Conservation (phyloP, 495 filamentous ascomycete genomes). For the Tuber aestivum region DNA sequence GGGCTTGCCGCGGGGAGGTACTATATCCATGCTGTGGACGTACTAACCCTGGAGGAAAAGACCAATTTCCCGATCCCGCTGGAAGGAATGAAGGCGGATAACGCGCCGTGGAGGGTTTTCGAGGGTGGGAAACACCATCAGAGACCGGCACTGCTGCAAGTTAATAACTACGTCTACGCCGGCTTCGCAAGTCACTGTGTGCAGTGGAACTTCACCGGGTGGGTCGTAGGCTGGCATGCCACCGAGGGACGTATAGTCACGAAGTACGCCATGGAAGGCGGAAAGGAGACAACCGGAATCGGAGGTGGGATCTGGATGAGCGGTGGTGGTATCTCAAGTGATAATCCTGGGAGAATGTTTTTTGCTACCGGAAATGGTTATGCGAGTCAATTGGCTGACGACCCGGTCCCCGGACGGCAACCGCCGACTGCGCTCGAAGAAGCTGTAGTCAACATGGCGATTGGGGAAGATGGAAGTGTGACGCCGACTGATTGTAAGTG, state of each 20-base stretch:
- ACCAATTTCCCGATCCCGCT: conserved; percentile 45
- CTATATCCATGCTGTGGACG: conserved; percentile 46
- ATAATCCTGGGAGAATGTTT: conserved; percentile 43
- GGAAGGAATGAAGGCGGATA: conserved; percentile 45
- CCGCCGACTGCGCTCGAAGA: conserved; percentile 43
- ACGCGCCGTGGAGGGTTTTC: conserved; percentile 47
- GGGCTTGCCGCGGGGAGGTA: conserved; percentile 43
- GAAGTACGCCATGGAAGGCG: conserved; percentile 45
- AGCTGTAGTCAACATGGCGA: conserved; percentile 44
- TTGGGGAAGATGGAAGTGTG: conserved; percentile 41
- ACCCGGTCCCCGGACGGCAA: conserved; percentile 42
- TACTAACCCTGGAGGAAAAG: conserved; percentile 44
- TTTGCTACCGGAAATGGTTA: conserved; percentile 44
- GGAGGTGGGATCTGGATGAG: conserved; percentile 44
- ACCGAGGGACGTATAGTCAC: conserved; percentile 45
- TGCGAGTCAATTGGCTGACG: conserved; percentile 41
- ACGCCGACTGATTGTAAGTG: conserved; percentile 36
- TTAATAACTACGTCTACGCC: conserved; percentile 46
- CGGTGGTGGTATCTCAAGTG: conserved; percentile 42
- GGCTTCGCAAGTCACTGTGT: conserved; percentile 50
- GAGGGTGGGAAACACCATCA: conserved; percentile 48
- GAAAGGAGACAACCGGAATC: conserved; percentile 36
- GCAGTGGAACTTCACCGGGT: conserved; percentile 50
- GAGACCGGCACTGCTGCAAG: conserved; percentile 46
- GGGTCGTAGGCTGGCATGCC: conserved; percentile 49